Conservation (phyloP, 768 basidiomycete species). For the Suillus fuscotomentosus region DNA sequence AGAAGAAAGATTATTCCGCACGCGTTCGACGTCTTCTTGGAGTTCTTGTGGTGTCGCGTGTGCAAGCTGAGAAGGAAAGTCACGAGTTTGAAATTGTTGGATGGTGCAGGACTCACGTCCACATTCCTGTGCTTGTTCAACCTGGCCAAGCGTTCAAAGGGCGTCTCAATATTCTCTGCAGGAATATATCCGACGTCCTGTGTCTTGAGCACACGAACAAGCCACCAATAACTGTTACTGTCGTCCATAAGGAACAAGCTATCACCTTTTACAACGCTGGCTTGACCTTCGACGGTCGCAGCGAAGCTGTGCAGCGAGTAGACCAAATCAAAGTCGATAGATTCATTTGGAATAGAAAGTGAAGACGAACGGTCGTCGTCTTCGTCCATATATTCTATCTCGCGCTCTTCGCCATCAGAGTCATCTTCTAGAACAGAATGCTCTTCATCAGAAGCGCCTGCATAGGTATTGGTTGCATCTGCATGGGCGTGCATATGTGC, state of each 20-base stretch:
- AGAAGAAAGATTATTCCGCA: constrained; percentile 50
- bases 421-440: constrained; percentile 87
- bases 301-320: constrained; percentile 96
- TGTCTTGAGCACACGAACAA: constrained; percentile 96
- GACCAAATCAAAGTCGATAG: constrained; percentile 91
- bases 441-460: constrained; percentile 62
- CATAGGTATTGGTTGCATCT: constrained; percentile 41
- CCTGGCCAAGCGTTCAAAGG: constrained; percentile 91
- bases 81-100: not conserved
- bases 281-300: constrained; percentile 97
- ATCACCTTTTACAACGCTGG: constrained; percentile 98
- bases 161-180: constrained; percentile 98
- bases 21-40: constrained; percentile 54
- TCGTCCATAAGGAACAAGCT: constrained; percentile 96
- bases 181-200: constrained; percentile 99
- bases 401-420: constrained; percentile 70
- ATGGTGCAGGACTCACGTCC: constrained; percentile 59
- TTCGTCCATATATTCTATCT: constrained; percentile 65
- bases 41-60: constrained; percentile 49
- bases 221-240: constrained; percentile 99
- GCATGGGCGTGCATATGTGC: constrained; percentile 47
- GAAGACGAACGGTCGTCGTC: constrained; percentile 80
- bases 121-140: constrained; percentile 97
- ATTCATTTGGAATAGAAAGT: constrained; percentile 86
- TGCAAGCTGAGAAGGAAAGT: constrained; percentile 22